A percentile compares a stretch with the other conserved stretches of the same genome.
These are phyloP conservation scores for Paramecium biaurelia DNA, from an alignment of 73 alveolate genomes.

Conservation along the genomic window DNA sequence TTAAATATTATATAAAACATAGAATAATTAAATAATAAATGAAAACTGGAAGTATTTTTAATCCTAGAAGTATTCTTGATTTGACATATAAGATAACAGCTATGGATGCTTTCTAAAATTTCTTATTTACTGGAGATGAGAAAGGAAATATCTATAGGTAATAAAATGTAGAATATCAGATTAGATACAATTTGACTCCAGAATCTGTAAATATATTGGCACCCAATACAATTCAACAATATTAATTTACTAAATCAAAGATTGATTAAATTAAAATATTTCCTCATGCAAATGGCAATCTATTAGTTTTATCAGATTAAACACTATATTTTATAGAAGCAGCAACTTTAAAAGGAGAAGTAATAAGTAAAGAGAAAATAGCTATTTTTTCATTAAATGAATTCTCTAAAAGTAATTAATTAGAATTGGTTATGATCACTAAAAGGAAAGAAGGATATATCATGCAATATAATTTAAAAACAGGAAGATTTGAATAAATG, in stretches of 20 bases:
- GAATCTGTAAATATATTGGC: not conserved
- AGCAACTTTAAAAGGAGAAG: not conserved
- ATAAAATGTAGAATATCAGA: not conserved
- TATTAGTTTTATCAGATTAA: constrained; percentile 5
- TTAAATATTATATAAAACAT: not conserved
- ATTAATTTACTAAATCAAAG: not conserved
- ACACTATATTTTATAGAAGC: not conserved
- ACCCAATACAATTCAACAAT: not conserved
- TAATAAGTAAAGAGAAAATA: not conserved
- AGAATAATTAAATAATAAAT: not conserved
- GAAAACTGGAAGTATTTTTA: constrained; percentile 38
- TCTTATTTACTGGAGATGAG: constrained; percentile 38
- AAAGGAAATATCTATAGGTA: constrained; percentile 37
- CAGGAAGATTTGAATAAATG: constrained; percentile 24
- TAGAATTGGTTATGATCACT: not conserved
- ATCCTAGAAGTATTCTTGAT: not conserved
- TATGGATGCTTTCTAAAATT: constrained; percentile 34
- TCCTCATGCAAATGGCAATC: constrained; percentile 20
- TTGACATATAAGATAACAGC: constrained; percentile 19
- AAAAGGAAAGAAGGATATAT: constrained; percentile 43
- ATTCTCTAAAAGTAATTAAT: not conserved
- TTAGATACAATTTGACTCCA: not conserved
- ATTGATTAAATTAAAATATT: not conserved
- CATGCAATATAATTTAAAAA: not conserved
- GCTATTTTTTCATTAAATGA: constrained; percentile 21